Evolutionary conservation across 2,329 filamentous ascomycete species (phyloP).

Genomic region (Monosporascus sp.): DNA sequence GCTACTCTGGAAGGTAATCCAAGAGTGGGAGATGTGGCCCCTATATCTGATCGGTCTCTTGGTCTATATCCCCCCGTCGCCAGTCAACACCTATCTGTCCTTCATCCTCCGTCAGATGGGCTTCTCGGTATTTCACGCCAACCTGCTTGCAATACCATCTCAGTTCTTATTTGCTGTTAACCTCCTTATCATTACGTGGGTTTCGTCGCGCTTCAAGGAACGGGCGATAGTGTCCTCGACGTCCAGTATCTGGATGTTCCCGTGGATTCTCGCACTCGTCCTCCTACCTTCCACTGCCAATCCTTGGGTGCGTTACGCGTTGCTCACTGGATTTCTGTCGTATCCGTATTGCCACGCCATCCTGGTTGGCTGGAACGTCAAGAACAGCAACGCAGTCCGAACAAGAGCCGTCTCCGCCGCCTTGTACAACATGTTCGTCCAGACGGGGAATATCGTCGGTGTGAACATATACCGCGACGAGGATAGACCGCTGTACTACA

Average conservation of each 20-base stretch:
- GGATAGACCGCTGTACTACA: constrained; percentile 46
- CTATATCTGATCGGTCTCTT: constrained; percentile 48
- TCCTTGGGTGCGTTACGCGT: constrained; percentile 36
- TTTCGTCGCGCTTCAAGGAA: constrained; percentile 30
- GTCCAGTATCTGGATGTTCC: constrained; percentile 45
- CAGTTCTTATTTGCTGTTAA: constrained; percentile 41
- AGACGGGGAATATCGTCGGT: constrained; percentile 36
- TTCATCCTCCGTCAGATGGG: constrained; percentile 51
- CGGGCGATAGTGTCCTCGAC: constrained; percentile 38
- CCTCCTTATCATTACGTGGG: constrained; percentile 15
- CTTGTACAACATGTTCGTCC: constrained; percentile 45
- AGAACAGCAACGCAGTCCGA: constrained; percentile 43
- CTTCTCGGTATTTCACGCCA: constrained; percentile 56
- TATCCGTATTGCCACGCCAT: constrained; percentile 47
- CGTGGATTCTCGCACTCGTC: constrained; percentile 40
- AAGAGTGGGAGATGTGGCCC: constrained; percentile 44
- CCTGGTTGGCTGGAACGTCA: constrained; percentile 40
- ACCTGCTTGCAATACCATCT: constrained; percentile 56
- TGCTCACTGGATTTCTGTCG: constrained; percentile 35
- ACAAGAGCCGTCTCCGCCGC: constrained; percentile 42
- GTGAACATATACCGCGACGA: constrained; percentile 50
- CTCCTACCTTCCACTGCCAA: constrained; percentile 29
- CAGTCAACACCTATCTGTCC: constrained; percentile 50
- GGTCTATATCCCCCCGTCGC: constrained; percentile 46
- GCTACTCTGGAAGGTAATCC: constrained; percentile 45